Evolutionary conservation across 441 rosid species (phyloP), one percentile per base, ranked within the genome.

Genomic region (Kokia cookei): DNA sequence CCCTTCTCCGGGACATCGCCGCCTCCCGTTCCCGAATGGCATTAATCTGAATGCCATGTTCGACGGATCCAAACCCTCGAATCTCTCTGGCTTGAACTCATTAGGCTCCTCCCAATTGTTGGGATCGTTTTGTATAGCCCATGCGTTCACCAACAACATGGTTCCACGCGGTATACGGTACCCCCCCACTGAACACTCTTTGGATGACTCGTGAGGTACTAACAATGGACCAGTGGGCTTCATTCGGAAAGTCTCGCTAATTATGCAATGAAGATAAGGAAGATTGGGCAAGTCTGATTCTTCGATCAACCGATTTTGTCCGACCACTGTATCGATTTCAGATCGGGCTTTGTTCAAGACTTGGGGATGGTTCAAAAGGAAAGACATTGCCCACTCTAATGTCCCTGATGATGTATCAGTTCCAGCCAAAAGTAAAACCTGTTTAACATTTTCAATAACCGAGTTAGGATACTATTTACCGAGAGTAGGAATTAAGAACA

Each of bases 1-100:
- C 6, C 67, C 78, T 51, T 79, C 82, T 1, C 85, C 88, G 0
- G 87, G 90, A 58, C 90, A 86, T 3, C 79, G 53, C 6, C 83
- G 79, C 77, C 80, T 78, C 14, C 86, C 86, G 8, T 53, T 2
- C 29, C 81, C 78, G 58, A 76, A 76, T 1, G 79, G 79, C 71
- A 71, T 32, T 1, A 69, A 9, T 40, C 29, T 76, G 53, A 47
- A 66, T 4, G 65, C 77, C 17, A 40, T 67, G 40, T 57, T 26
- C 27, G 43, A 71, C 58, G 73, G 72, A 9, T 64, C 66, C 11
- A 64, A 48, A 0, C 74, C 80, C 7, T 74, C 79, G 32, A 81
- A 78, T 32, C 81, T 67, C 73, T 77, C 79, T 0, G 84, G 81
- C 75, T 55, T 78, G 35, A 78, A 78, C 15, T 69, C 47, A 1